Percentiles rank a stretch among this genome's conserved stretches.
Evolutionary conservation across 495 filamentous ascomycete genomes (phyloP).

Genomic region (Cladorrhinum samala): DNA sequence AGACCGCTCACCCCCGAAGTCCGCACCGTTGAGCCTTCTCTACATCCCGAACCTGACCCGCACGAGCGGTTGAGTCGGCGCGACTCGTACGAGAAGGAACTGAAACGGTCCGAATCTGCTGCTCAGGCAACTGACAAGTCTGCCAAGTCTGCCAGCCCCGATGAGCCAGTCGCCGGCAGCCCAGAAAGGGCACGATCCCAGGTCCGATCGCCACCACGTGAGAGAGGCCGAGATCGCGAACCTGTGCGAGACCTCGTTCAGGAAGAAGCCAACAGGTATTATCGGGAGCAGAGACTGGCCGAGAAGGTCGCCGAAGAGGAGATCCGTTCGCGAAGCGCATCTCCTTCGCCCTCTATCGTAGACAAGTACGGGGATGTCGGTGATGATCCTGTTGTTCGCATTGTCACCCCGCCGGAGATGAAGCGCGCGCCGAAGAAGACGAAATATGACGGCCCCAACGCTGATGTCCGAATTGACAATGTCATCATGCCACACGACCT

Average conservation of each 20-base stretch:
- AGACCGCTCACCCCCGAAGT: constrained; percentile 34
- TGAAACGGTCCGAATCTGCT: constrained; percentile 29
- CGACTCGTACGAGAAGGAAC: constrained; percentile 36
- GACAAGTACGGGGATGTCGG: constrained; percentile 38
- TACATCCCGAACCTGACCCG: constrained; percentile 7
- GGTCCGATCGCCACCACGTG: constrained; percentile 5
- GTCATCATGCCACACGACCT: constrained; percentile 37
- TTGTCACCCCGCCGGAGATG: constrained; percentile 45
- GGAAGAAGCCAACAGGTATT: constrained; percentile 45
- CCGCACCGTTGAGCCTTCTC: constrained; percentile 32
- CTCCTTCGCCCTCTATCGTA: constrained; percentile 41
- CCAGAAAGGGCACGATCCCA: constrained; percentile 6
- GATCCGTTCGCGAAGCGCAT: constrained; percentile 39
- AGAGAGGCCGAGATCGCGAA: constrained; percentile 21
- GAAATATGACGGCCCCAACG: constrained; percentile 48
- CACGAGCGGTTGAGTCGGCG: constrained; percentile 32
- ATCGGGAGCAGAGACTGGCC: constrained; percentile 44
- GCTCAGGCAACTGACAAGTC: constrained; percentile 30
- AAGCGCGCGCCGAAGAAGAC: constrained; percentile 36
- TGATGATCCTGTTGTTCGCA: constrained; percentile 29
- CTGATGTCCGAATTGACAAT: constrained; percentile 49
- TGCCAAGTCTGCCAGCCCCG: constrained; percentile 35
- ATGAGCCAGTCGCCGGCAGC: constrained; percentile 27
- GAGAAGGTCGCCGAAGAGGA: constrained; percentile 41
- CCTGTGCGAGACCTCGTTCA: constrained; percentile 37